phyloP scores from a whole-genome alignment of 2,329 filamentous ascomycete species.

The Trichoderma semiorbis region DNA sequence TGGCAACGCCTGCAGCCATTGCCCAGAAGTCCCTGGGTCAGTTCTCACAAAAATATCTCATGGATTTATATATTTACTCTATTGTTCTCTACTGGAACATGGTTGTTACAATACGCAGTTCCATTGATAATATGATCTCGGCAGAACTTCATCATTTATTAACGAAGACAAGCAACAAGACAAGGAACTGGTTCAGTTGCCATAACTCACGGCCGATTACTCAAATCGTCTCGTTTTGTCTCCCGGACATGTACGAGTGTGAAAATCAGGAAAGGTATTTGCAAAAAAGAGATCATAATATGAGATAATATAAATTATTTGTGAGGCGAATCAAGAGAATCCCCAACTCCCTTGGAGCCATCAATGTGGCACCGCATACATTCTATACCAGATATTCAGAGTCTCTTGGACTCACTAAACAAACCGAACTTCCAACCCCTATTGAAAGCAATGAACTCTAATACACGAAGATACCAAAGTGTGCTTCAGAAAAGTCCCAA shows the following conservation, averaged over 20 bases:
- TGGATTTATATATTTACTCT: neutral
- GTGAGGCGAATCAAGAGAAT: neutral
- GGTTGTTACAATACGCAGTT: neutral
- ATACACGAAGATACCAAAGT: neutral
- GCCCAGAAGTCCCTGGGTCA: too few species aligned
- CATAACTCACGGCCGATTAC: neutral
- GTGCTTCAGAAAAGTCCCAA: neutral
- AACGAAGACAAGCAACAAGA: neutral
- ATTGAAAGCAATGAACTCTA: neutral
- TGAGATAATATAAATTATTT: neutral
- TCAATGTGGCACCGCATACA: neutral
- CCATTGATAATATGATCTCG: neutral
- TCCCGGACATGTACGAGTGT: neutral
- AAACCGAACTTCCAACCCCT: neutral
- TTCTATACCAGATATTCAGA: neutral
- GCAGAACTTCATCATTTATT: neutral
- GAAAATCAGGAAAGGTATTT: neutral
- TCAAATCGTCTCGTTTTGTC: neutral
- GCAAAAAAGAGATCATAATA: neutral
- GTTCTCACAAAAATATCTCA: neutral
- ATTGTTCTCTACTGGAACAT: neutral
- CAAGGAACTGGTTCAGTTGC: neutral
- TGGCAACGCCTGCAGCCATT: too few species aligned
- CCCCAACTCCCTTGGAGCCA: neutral
- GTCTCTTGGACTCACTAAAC: neutral